Percentiles rank a stretch among this genome's conserved stretches.
These are phyloP conservation scores for Melastoma malabathricum DNA, from an alignment of 345 rosid species.

Conservation along the genomic window DNA sequence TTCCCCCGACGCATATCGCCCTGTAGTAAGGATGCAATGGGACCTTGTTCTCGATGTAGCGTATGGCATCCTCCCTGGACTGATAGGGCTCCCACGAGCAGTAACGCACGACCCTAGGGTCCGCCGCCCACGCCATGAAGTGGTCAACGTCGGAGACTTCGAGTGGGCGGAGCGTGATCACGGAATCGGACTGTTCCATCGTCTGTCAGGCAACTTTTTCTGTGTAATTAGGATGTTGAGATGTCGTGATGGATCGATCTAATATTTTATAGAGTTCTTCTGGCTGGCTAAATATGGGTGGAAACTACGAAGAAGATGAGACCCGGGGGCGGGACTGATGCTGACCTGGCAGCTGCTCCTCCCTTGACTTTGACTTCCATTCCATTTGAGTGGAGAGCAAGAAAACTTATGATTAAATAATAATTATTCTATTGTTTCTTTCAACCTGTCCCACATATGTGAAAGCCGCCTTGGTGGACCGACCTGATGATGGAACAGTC, in stretches of 20 bases:
- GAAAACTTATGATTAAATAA: not conserved
- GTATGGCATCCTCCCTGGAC: constrained; percentile 30
- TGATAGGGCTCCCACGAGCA: constrained; percentile 46
- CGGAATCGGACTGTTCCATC: not conserved
- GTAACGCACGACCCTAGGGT: constrained; percentile 30
- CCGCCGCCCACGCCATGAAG: constrained; percentile 61
- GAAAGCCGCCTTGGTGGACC: too few species aligned
- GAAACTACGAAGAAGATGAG: not conserved
- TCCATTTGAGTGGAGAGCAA: not conserved
- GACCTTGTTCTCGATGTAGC: constrained; percentile 16
- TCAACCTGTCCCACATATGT: too few species aligned
- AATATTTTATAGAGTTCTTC: too few species aligned
- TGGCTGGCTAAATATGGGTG: not conserved
- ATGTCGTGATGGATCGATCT: not conserved
- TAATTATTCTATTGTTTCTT: too few species aligned
- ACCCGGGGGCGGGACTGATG: not conserved
- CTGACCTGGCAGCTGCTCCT: not conserved
- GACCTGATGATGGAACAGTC: not conserved
- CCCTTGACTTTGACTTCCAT: too few species aligned
- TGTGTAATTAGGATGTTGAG: too few species aligned
- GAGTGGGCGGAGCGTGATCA: constrained; percentile 29
- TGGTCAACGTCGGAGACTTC: constrained; percentile 34
- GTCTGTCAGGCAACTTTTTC: not conserved
- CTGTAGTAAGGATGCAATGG: constrained; percentile 43
- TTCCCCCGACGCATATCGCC: constrained; percentile 45